These are phyloP conservation scores for Uromyces viciae-fabae DNA, from an alignment of 1,284 basidiomycete species.

Conservation along the genomic window DNA sequence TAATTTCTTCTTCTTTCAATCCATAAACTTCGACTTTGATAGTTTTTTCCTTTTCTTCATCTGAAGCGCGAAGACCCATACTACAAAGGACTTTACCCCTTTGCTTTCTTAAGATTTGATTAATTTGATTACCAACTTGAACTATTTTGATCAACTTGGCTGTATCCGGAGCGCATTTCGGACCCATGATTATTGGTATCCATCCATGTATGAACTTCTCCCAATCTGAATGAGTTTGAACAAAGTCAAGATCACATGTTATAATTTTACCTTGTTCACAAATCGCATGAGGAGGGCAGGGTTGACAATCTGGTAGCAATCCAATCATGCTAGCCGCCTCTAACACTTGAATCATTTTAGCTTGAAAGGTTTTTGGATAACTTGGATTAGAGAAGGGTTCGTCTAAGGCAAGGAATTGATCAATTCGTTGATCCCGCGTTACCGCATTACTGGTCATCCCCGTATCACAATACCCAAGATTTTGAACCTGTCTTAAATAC, in stretches of 20 bases:
- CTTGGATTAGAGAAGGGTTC: neutral
- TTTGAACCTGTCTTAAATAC: constrained; percentile 62
- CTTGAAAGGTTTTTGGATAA: constrained; percentile 52
- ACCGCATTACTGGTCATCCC: constrained; percentile 64
- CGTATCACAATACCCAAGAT: constrained; percentile 77
- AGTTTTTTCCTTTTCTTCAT: constrained; percentile 41
- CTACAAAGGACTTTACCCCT: constrained; percentile 69
- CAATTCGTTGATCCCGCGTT: constrained; percentile 59
- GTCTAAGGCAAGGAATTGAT: constrained; percentile 34
- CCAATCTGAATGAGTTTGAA: constrained; percentile 64
- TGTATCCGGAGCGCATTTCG: constrained; percentile 77
- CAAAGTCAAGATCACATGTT: constrained; percentile 70
- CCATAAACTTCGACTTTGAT: constrained; percentile 49
- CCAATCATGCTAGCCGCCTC: constrained; percentile 61
- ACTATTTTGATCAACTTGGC: constrained; percentile 73
- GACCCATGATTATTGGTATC: constrained; percentile 73
- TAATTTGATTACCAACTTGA: constrained; percentile 69
- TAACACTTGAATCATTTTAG: constrained; percentile 55
- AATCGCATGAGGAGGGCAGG: constrained; percentile 75
- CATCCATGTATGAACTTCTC: constrained; percentile 71
- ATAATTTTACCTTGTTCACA: constrained; percentile 65
- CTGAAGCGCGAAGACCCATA: constrained; percentile 55
- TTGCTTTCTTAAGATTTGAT: constrained; percentile 65
- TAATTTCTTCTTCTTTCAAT: constrained; percentile 47
- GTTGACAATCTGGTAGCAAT: constrained; percentile 67